Percentiles rank a stretch among this genome's conserved stretches.
Evolutionary conservation across 768 basidiomycete species (phyloP).

Genomic region (Lyophyllum shimeji): DNA sequence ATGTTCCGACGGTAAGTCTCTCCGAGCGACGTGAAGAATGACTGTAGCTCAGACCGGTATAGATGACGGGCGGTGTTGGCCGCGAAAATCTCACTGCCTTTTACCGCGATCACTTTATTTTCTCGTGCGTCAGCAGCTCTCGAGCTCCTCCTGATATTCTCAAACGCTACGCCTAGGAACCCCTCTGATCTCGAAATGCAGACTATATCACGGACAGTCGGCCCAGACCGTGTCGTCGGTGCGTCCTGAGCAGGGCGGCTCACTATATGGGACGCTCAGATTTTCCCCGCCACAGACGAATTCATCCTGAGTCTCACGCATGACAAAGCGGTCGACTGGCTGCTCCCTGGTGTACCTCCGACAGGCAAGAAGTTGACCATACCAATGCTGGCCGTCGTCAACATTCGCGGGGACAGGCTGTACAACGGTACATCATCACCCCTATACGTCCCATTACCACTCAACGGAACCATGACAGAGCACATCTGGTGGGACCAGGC

Average conservation of each 20-base stretch:
- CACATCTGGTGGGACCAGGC: conserved; percentile 49
- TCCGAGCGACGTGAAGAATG: not conserved
- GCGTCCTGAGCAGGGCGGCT: conserved; percentile 9
- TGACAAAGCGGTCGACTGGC: conserved; percentile 42
- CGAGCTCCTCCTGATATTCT: not conserved
- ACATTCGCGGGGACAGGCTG: conserved; percentile 41
- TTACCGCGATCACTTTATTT: conserved; percentile 58
- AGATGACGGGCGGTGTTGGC: conserved; percentile 60
- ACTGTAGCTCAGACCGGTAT: not conserved
- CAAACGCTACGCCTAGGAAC: conserved; percentile 31
- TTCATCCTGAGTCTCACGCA: conserved; percentile 49
- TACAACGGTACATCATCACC: conserved; percentile 28
- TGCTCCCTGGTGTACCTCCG: conserved; percentile 53
- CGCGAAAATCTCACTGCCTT: conserved; percentile 48
- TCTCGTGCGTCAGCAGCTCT: conserved; percentile 33
- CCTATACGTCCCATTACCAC: not conserved
- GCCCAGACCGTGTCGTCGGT: conserved; percentile 52
- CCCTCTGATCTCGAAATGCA: conserved; percentile 45
- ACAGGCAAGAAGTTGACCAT: conserved; percentile 47
- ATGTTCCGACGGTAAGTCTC: conserved; percentile 48
- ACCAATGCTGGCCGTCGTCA: conserved; percentile 58
- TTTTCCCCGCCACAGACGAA: conserved; percentile 35
- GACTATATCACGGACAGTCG: conserved; percentile 50
- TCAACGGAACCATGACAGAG: conserved; percentile 22
- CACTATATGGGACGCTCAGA: not conserved